Conservation (phyloP, 345 rosid genomes). For the Cardamine resedifolia region DNA sequence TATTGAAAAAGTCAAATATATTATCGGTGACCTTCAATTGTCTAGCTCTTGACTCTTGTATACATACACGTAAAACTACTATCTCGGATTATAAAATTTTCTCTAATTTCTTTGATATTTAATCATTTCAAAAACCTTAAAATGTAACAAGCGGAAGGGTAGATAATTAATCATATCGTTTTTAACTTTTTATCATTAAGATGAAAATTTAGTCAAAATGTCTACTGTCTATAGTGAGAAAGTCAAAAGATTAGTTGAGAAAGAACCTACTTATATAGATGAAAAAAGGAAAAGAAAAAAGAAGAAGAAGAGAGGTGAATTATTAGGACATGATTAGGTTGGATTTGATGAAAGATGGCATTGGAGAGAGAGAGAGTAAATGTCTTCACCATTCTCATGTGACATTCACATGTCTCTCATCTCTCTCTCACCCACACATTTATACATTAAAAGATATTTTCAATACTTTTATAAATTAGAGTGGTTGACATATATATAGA, state of each 20-base stretch:
- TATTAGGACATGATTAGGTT: conserved; percentile 32
- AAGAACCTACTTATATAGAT: background rate
- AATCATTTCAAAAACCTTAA: background rate
- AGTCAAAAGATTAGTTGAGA: conserved; percentile 31
- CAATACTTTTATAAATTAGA: background rate
- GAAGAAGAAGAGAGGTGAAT: conserved; percentile 18
- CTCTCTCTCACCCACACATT: background rate
- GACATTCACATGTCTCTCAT: conserved; percentile 23
- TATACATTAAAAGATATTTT: background rate
- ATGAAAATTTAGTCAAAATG: conserved; percentile 16
- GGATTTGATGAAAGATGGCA: conserved; percentile 8
- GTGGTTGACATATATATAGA: background rate
- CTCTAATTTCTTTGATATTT: background rate
- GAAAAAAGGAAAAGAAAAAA: background rate
- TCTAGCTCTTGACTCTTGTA: background rate
- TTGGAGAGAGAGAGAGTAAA: background rate
- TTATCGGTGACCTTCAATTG: background rate
- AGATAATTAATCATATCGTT: background rate
- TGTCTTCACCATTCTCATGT: conserved; percentile 17
- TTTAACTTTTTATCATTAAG: background rate
- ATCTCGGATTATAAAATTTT: no score
- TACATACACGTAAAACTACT: no score
- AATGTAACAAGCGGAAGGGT: background rate
- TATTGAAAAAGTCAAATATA: conserved; percentile 6
- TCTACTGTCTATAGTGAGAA: conserved; percentile 6